Conservation (phyloP, 2,329 filamentous ascomycete genomes). For the Metarhizium sp. region DNA sequence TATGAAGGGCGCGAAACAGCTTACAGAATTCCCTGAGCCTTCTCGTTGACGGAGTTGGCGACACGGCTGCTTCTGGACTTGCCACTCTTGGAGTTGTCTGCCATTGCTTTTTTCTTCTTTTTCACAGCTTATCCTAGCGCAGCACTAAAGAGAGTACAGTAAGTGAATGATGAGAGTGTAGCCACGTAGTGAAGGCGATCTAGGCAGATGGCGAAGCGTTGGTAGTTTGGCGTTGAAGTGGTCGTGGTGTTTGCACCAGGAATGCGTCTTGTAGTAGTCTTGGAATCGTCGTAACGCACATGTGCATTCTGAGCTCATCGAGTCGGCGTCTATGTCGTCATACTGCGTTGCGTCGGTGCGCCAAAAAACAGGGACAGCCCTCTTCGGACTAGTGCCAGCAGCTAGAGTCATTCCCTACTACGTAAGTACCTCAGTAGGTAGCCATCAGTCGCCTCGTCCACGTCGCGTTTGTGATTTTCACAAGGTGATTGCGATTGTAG, state of each 20-base stretch:
- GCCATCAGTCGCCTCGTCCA: no score
- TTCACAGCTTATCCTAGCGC: not conserved
- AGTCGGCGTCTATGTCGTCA: slow-evolving; percentile 3
- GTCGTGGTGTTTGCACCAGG: no score
- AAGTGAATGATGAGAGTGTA: not conserved
- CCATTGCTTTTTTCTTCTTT: slow-evolving; percentile 3
- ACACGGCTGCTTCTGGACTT: slow-evolving; percentile 21
- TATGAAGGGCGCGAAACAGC: not conserved
- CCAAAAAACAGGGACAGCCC: not conserved
- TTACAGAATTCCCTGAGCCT: slow-evolving; percentile 42
- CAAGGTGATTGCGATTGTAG: no score
- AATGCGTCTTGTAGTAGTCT: no score
- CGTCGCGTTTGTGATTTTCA: no score
- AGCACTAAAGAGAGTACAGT: not conserved
- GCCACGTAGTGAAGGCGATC: not conserved
- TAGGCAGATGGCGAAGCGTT: not conserved
- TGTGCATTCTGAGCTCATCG: no score
- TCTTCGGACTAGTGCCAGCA: slow-evolving; percentile 1
- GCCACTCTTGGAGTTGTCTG: slow-evolving; percentile 9
- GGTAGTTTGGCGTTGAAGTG: not conserved
- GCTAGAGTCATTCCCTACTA: no score
- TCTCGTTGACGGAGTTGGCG: slow-evolving; percentile 30
- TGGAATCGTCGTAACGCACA: no score
- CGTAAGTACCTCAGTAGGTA: no score
- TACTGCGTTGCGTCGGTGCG: not conserved